Conservation (phyloP, 129 eudicot species). For the Flaveria linearis region DNA sequence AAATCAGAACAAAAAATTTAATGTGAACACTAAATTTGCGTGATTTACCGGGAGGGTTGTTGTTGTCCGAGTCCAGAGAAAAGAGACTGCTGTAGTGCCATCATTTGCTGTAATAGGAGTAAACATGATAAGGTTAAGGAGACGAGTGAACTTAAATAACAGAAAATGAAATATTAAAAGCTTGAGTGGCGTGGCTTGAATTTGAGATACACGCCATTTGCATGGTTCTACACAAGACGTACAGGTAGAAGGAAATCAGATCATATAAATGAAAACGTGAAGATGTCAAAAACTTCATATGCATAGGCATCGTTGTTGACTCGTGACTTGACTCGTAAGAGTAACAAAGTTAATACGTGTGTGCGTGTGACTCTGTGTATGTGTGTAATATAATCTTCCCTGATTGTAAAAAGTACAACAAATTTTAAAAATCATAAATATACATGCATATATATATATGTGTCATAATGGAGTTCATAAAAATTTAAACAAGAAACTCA, state of each 20-base stretch:
- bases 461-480: no score
- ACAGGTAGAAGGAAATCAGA: background rate
- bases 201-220: slow-evolving; percentile 7
- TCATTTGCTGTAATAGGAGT: slow-evolving; percentile 56
- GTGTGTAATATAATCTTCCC: background rate
- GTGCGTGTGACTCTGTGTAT: no score
- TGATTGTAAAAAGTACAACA: background rate
- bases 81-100: slow-evolving; percentile 60
- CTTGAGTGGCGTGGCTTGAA: background rate
- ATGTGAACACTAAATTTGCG: background rate
- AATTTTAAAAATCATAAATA: background rate
- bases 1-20: background rate
- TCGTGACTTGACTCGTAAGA: background rate
- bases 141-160: slow-evolving; percentile 11
- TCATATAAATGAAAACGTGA: background rate
- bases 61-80: slow-evolving; percentile 57
- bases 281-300: slow-evolving; percentile 20
- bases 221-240: background rate
- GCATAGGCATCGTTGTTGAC: slow-evolving; percentile 5
- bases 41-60: slow-evolving; percentile 47
- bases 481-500: background rate
- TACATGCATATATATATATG: no score
- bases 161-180: slow-evolving; percentile 1
- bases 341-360: no score
- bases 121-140: slow-evolving; percentile 9